A percentile compares a stretch with the other conserved stretches of the same genome.
These are phyloP conservation scores for Leccinum huronense DNA, from an alignment of 1,284 basidiomycete genomes.

Conservation along the genomic window DNA sequence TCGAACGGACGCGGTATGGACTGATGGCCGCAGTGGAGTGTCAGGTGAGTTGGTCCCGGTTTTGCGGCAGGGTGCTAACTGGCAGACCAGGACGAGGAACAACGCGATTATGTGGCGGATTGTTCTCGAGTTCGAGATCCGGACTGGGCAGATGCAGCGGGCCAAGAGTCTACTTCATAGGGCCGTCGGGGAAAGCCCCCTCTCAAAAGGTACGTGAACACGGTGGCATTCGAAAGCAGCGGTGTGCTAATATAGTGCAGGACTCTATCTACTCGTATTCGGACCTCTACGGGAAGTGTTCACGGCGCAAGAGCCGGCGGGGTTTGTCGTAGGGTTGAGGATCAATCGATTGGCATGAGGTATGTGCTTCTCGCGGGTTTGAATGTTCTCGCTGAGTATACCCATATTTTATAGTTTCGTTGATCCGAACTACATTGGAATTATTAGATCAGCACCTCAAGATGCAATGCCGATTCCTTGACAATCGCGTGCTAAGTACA, in stretches of 20 bases:
- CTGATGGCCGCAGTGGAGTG: conserved; percentile 60
- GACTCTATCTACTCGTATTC: conserved; percentile 85
- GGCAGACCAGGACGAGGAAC: conserved; percentile 54
- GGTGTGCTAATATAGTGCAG: conserved; percentile 42
- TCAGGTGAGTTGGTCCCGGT: conserved; percentile 45
- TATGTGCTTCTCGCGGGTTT: too few species aligned
- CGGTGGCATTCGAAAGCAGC: conserved; percentile 5
- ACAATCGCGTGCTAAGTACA: too few species aligned
- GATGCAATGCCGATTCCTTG: too few species aligned
- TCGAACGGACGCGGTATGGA: conserved; percentile 66
- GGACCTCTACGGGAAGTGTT: conserved; percentile 70
- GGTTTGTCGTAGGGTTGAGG: conserved; percentile 40
- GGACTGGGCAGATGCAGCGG: conserved; percentile 52
- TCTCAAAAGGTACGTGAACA: conserved; percentile 63
- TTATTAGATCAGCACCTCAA: too few species aligned
- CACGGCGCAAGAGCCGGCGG: conserved; percentile 61
- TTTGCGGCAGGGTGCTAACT: conserved; percentile 14
- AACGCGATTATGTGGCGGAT: conserved; percentile 77
- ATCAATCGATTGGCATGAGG: too few species aligned
- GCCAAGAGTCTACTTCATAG: conserved; percentile 81
- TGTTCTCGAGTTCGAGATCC: conserved; percentile 81
- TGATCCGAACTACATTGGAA: too few species aligned
- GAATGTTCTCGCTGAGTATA: too few species aligned
- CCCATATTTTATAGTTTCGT: too few species aligned
- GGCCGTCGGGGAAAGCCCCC: conserved; percentile 79